Base-by-base conservation (phyloP, 163 green algal genomes). In the Chloroidium sp. region DNA sequence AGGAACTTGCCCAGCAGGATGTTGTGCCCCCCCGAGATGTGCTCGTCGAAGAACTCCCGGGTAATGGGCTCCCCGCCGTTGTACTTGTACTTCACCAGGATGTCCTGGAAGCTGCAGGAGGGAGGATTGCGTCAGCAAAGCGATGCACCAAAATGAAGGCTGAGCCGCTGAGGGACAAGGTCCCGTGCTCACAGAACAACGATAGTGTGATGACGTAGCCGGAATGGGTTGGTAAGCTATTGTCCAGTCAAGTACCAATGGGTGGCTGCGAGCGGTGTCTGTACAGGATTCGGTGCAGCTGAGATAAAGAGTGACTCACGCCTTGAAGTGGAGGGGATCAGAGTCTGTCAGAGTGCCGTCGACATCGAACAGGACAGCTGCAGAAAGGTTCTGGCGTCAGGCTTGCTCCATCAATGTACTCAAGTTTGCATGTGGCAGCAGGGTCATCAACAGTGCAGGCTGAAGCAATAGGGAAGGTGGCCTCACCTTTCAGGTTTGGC, bases 311-410 rank as follows among this genome's bases (percentile, higher is more conserved):
- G 68, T 60, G 8, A 80, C 76, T 62, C 69, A 93, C 85, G 89
- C 87, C 8, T 81, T 84, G 76, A 92, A 91, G 79, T 95, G 91
- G 1, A 95, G 86, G 0, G 90, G 88, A 77, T 95, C 91, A 0
- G 74, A 87, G 76, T 93, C 83, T 1, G 84, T 87, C 6, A 95
- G 84, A 0, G 91, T 95, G 14, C 91, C 91, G 74, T 95, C 91
- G 36, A 95, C 90, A 69, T 95, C 91, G 79, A 94, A 94, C 13
- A 95, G 86, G 0, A 95, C 81, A 2, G 64, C 64, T 72, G 64
- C 64, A 10, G 6, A 36, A 36, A 36, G 36, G 36, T 36, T 36
- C 36, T 36, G 36, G 36, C 36, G 36, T 36, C 36, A 36, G 36
- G 36, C 36, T 36, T 36, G 36, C 36, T 36, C 36, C 36, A 36